Percentiles rank a stretch among this genome's conserved stretches.
Conservation (phyloP, 805 yeast species). For the Candida gorgasii region DNA sequence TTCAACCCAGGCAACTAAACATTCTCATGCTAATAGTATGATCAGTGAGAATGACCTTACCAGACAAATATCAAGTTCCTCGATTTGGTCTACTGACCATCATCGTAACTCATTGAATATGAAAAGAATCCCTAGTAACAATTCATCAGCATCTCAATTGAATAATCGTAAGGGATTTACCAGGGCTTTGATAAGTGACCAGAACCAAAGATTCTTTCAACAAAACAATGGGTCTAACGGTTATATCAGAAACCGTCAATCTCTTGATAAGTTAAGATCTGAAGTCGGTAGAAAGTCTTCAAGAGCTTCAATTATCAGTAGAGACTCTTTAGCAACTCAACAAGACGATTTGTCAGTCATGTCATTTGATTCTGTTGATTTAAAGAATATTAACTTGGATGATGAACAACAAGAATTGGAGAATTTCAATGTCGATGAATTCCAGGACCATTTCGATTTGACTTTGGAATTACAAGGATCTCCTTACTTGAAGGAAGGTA, state of each 20-base stretch:
- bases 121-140: conserved; percentile 30
- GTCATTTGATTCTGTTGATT: conserved; percentile 33
- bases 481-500: conserved; percentile 78
- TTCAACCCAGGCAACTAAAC: too few relatives aligned
- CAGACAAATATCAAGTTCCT: conserved; percentile 30
- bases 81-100: conserved; percentile 40
- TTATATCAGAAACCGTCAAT: conserved; percentile 22
- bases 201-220: conserved; percentile 22
- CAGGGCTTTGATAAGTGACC: conserved; percentile 39
- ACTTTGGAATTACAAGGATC: conserved; percentile 68
- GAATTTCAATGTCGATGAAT: conserved; percentile 40
- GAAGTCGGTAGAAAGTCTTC: conserved; percentile 33
- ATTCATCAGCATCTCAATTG: conserved; percentile 29
- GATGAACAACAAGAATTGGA: conserved; percentile 27
- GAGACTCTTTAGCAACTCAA: conserved; percentile 24
- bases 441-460: conserved; percentile 54
- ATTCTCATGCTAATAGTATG: too few relatives aligned
- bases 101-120: conserved; percentile 26
- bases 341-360: conserved; percentile 36
- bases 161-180: conserved; percentile 36
- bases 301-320: conserved; percentile 33
- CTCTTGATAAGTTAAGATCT: conserved; percentile 25
- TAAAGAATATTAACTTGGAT: conserved; percentile 15
- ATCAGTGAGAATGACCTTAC: conserved; percentile 11
- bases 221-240: conserved; percentile 13